Conservation (phyloP, 306 rosid genomes). For the Ormosia emarginata region DNA sequence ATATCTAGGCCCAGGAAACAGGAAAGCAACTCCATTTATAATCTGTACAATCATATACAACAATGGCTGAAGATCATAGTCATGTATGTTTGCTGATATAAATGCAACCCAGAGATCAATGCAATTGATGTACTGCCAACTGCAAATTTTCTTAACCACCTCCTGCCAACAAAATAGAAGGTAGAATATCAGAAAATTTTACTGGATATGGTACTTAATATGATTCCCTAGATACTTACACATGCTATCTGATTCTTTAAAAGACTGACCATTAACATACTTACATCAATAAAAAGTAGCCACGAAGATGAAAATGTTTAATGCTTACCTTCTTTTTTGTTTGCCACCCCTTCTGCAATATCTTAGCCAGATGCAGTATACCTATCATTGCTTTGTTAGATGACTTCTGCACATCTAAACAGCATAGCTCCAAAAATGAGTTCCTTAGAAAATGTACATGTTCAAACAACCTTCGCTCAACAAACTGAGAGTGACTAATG, state of each 20-base stretch:
- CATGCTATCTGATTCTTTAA: neutral
- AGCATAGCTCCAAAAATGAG: conserved; percentile 80
- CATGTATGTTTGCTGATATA: conserved; percentile 50
- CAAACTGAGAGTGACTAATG: conserved; percentile 57
- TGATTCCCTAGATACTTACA: neutral
- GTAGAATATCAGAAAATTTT: conserved; percentile 26
- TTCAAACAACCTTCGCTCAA: conserved; percentile 49
- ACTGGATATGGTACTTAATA: conserved; percentile 1
- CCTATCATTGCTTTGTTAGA: conserved; percentile 58
- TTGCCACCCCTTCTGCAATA: conserved; percentile 63
- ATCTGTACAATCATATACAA: conserved; percentile 64
- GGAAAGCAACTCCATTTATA: conserved; percentile 67
- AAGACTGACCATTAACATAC: neutral
- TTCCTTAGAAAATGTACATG: conserved; percentile 61
- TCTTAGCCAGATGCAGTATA: conserved; percentile 56
- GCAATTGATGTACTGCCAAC: conserved; percentile 77
- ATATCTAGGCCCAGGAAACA: conserved; percentile 95
- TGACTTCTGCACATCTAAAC: conserved; percentile 72
- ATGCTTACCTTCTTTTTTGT: conserved; percentile 66
- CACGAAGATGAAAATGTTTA: neutral
- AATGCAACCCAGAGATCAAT: conserved; percentile 82
- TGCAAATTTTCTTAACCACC: conserved; percentile 68
- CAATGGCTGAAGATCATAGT: conserved; percentile 70
- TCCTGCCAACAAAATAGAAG: conserved; percentile 54
- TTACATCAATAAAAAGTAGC: conserved; percentile 9